Conservation (phyloP, 352 stramenopile genomes). For the Pythium diclinum region DNA sequence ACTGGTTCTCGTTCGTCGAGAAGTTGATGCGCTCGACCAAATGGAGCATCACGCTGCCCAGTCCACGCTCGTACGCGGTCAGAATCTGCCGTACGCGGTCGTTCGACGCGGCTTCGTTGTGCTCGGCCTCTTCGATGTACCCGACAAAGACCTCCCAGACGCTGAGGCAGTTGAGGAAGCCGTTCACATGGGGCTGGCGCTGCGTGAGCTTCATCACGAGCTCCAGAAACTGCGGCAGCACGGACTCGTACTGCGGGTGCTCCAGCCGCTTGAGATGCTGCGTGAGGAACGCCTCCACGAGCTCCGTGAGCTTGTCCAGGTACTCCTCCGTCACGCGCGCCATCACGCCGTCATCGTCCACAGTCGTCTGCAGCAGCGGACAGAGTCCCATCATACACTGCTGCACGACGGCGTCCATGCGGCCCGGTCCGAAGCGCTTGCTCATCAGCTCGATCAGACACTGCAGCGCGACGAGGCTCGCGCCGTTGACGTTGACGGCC, state of each 20-base stretch:
- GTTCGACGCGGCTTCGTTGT: constrained; percentile 60
- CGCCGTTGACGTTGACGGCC: constrained; percentile 25
- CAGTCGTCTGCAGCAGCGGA: constrained; percentile 56
- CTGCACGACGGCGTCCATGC: constrained; percentile 46
- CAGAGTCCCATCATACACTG: constrained; percentile 53
- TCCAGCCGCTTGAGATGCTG: constrained; percentile 74
- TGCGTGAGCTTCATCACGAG: constrained; percentile 59
- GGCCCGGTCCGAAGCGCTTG: constrained; percentile 50
- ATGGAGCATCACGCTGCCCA: constrained; percentile 76
- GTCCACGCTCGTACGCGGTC: constrained; percentile 60
- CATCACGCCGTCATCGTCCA: constrained; percentile 48
- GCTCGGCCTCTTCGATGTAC: constrained; percentile 77
- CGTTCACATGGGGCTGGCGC: constrained; percentile 68
- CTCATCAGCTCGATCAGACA: constrained; percentile 60
- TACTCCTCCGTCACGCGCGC: constrained; percentile 50
- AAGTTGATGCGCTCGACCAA: constrained; percentile 71
- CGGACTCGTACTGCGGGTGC: constrained; percentile 40
- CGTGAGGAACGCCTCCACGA: constrained; percentile 71
- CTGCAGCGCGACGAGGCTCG: constrained; percentile 55
- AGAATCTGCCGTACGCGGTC: constrained; percentile 47
- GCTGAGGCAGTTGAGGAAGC: constrained; percentile 74
- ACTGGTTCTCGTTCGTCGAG: constrained; percentile 54
- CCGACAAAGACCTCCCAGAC: constrained; percentile 83
- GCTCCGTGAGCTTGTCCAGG: constrained; percentile 72
- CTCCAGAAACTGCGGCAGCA: constrained; percentile 54